Evolutionary conservation across 805 yeast species (phyloP).

Genomic region (Scheffersomyces stipitis): DNA sequence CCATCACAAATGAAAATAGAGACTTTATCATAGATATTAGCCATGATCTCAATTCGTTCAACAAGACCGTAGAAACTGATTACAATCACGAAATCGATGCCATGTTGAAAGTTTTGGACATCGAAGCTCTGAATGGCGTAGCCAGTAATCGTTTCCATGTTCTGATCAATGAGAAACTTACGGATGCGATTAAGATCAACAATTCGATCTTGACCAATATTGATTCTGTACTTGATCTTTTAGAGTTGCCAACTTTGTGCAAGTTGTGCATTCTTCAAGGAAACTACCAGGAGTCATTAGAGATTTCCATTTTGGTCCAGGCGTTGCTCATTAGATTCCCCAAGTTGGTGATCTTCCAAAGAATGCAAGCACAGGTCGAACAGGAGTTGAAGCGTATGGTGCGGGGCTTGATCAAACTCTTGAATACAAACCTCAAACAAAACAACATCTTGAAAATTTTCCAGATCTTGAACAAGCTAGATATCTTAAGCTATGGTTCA

Average conservation of each 20-base stretch:
- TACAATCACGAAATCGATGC: slow-evolving; percentile 14
- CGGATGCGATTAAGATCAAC: slow-evolving; percentile 19
- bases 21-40: slow-evolving; percentile 46
- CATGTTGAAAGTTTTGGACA: slow-evolving; percentile 12
- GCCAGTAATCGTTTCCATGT: slow-evolving; percentile 11
- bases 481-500: slow-evolving; percentile 29
- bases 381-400: slow-evolving; percentile 64
- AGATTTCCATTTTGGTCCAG: slow-evolving; percentile 71
- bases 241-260: slow-evolving; percentile 82
- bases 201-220: slow-evolving; percentile 55
- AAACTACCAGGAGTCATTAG: slow-evolving; percentile 85
- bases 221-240: slow-evolving; percentile 70
- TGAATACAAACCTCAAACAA: slow-evolving; percentile 76
- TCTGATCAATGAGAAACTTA: slow-evolving; percentile 21
- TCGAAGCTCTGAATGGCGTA: not conserved
- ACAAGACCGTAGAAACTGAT: slow-evolving; percentile 11
- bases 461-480: slow-evolving; percentile 70
- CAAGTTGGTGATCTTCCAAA: slow-evolving; percentile 49
- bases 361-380: slow-evolving; percentile 52
- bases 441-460: slow-evolving; percentile 77
- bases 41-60: slow-evolving; percentile 33
- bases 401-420: slow-evolving; percentile 61
- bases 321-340: slow-evolving; percentile 72
- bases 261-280: slow-evolving; percentile 84
- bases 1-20: slow-evolving; percentile 39